phyloP scores from a whole-genome alignment of 2,329 filamentous ascomycete genomes.

The Verticillium nonalfalfae region DNA sequence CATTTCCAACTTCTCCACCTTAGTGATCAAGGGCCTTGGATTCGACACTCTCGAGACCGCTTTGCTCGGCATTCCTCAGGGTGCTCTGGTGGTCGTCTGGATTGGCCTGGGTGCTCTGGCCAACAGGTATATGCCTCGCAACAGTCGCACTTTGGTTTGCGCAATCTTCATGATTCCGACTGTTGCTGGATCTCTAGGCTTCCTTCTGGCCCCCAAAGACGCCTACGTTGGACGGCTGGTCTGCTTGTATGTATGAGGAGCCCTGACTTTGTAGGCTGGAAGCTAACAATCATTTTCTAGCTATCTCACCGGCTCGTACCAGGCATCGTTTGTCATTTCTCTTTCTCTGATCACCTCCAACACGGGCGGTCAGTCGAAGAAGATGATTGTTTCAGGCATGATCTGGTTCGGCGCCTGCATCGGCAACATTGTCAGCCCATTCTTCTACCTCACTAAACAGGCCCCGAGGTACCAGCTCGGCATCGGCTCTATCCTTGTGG shows the following conservation, averaged over 20 bases:
- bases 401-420: slow-evolving; percentile 54
- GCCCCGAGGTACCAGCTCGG: slow-evolving; percentile 32
- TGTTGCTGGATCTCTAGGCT: slow-evolving; percentile 50
- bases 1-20: slow-evolving; percentile 52
- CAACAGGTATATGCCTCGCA: slow-evolving; percentile 30
- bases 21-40: slow-evolving; percentile 55
- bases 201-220: slow-evolving; percentile 43
- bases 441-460: slow-evolving; percentile 54
- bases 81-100: slow-evolving; percentile 27
- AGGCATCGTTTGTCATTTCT: slow-evolving; percentile 30
- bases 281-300: slow-evolving; percentile 6
- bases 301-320: slow-evolving; percentile 29
- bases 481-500: slow-evolving; percentile 33
- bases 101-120: slow-evolving; percentile 33
- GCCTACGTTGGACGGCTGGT: slow-evolving; percentile 47
- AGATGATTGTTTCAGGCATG: slow-evolving; percentile 57
- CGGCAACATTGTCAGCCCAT: slow-evolving; percentile 56
- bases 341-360: slow-evolving; percentile 43
- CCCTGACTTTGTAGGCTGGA: too few relatives aligned
- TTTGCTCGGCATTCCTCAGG: slow-evolving; percentile 30
- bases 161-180: slow-evolving; percentile 52
- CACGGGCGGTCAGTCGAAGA: slow-evolving; percentile 52
- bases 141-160: slow-evolving; percentile 46
- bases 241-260: slow-evolving; percentile 34
- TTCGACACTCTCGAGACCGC: slow-evolving; percentile 33